Evolutionary conservation across 2,329 filamentous ascomycete genomes (phyloP).

Genomic region (Lecanosticta acicola): DNA sequence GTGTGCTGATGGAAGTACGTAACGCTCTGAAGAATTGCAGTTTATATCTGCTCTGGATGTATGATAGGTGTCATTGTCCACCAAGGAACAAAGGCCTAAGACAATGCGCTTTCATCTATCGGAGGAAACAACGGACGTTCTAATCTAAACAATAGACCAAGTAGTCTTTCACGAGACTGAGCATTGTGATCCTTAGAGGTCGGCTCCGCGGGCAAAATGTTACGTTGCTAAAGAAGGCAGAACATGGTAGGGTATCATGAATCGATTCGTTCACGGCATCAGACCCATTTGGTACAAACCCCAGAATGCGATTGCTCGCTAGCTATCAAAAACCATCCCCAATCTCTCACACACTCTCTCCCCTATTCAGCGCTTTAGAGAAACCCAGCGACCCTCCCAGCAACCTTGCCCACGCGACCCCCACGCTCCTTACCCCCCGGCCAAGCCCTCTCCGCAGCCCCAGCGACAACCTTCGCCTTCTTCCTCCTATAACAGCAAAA

Average conservation of each 20-base stretch:
- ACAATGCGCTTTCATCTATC: too few relatives aligned
- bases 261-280: background rate
- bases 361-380: background rate
- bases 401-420: background rate
- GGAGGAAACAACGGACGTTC: too few relatives aligned
- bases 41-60: too few relatives aligned
- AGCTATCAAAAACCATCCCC: background rate
- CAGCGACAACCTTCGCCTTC: background rate
- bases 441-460: background rate
- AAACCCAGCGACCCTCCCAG: background rate
- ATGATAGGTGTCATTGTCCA: background rate
- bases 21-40: too few relatives aligned
- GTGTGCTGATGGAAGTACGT: background rate
- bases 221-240: background rate
- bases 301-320: too few relatives aligned
- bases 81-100: too few relatives aligned
- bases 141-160: too few relatives aligned
- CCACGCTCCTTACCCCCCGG: background rate
- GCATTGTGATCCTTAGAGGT: too few relatives aligned
- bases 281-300: too few relatives aligned
- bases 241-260: background rate
- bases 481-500: background rate
- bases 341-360: background rate
- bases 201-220: too few relatives aligned
- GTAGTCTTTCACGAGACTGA: too few relatives aligned